Percentiles rank a stretch among this genome's conserved stretches.
Conservation (phyloP, 1,284 basidiomycete species). For the Trametes sp. region DNA sequence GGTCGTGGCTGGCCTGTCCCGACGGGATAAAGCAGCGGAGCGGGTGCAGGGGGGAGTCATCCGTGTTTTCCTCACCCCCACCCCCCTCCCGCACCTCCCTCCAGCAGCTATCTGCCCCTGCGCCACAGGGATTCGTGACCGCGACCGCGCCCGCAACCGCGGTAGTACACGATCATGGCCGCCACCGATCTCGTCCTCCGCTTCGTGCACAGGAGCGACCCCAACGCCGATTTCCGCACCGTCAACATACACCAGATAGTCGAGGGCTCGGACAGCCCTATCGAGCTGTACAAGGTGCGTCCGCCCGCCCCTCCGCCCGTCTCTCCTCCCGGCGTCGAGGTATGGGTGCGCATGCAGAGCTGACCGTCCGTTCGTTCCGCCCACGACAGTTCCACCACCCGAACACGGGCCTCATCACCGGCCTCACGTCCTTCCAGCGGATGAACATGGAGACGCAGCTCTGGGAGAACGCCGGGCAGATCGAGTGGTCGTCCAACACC, state of each 20-base stretch:
- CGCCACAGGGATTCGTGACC: background rate
- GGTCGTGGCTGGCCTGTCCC: constrained; percentile 14
- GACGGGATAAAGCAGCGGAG: constrained; percentile 11
- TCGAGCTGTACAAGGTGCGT: constrained; percentile 57
- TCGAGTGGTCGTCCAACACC: constrained; percentile 57
- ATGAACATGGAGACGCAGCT: constrained; percentile 51
- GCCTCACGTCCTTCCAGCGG: constrained; percentile 57
- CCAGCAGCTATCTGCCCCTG: constrained; percentile 3
- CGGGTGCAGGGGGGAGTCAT: background rate
- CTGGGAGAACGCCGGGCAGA: constrained; percentile 60
- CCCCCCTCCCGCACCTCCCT: too few relatives aligned
- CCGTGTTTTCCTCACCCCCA: background rate
- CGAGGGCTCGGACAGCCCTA: constrained; percentile 39
- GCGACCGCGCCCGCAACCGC: background rate
- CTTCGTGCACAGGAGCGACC: constrained; percentile 47
- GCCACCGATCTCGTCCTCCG: constrained; percentile 48
- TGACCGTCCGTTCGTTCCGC: background rate
- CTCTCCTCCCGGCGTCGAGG: background rate
- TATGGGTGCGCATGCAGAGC: background rate
- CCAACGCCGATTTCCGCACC: constrained; percentile 52
- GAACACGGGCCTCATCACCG: constrained; percentile 55
- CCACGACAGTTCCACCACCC: constrained; percentile 61
- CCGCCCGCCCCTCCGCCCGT: background rate
- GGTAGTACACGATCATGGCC: constrained; percentile 31
- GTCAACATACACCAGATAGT: constrained; percentile 51